Evolutionary conservation across 129 eudicot species (phyloP), one percentile per base, ranked within the genome.

Genomic region (Chrysanthemum seticuspe): DNA sequence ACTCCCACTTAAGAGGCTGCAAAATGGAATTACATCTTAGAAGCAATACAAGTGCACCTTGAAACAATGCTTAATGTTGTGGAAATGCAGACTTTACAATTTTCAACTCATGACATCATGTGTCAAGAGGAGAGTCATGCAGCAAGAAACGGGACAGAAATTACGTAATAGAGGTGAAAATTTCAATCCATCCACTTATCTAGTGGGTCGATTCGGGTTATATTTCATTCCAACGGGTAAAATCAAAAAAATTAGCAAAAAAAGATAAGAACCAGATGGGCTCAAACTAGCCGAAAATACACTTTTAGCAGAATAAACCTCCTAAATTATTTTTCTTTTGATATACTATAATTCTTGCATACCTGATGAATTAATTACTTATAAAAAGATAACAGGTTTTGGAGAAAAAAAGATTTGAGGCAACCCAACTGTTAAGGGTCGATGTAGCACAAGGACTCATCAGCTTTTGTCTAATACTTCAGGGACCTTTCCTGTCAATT

Each of bases 1-100:
- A 84, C 75, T 93, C 98, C 97, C 98, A 93, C 82, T 89, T 93
- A 63, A 93, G 78, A 78, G 97, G 97, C 98, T 93, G 88, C 82
- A 85, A 60, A 67, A 69, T n/a, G 56, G 36, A 73, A 18, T 31
- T 13, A 67, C 44, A 74, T 73, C 58, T 62, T 44, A 78, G 45
- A 72, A 71, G 23, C 31, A 65, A 48, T 36, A 31, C 23, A 5
- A 36, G 25, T 50, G 14, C 13, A 40, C 56, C 15, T 75, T 56
- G 5, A 21, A 65, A 40, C 9, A 40, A 25, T 13, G 57, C 64
- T 74, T 19, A 51, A 74, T 7, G n/a, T 19, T 10, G 11, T 48
- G 44, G 62, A 51, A 36, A 52, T 63, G 51, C 60, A 12, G 18
- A 7, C 19, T 12, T 49, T 29, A 50, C 47, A 40, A 12, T 44